Evolutionary conservation across 2,329 filamentous ascomycete genomes (phyloP).

Genomic region (Fusarium abutilonis): DNA sequence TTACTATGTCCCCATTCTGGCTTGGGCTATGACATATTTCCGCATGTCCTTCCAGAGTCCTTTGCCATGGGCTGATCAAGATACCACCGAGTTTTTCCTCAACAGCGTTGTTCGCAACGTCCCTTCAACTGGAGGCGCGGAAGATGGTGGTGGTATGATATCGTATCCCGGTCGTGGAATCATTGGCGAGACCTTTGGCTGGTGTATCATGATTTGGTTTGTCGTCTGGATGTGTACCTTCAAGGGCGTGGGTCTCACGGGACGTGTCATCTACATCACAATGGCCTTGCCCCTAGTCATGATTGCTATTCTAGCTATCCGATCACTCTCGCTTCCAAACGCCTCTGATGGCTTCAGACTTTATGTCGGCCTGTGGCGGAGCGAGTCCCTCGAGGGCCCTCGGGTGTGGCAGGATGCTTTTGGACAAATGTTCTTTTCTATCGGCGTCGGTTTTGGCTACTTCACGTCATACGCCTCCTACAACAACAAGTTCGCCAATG

Average conservation of each 20-base stretch:
- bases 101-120: conserved; percentile 51
- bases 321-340: conserved; percentile 61
- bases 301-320: conserved; percentile 61
- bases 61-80: conserved; percentile 57
- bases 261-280: conserved; percentile 65
- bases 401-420: conserved; percentile 62
- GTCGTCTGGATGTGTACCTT: conserved; percentile 67
- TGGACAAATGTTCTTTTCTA: conserved; percentile 56
- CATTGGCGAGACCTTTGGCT: conserved; percentile 63
- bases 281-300: conserved; percentile 66
- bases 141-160: conserved; percentile 15
- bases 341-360: conserved; percentile 60
- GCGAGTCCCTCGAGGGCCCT: conserved; percentile 51
- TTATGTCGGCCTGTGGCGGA: conserved; percentile 52
- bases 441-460: conserved; percentile 64
- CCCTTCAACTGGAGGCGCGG: neutral
- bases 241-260: conserved; percentile 63
- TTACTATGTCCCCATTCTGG: conserved; percentile 65
- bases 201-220: conserved; percentile 66
- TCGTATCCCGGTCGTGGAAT: conserved; percentile 55
- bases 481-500: conserved; percentile 62
- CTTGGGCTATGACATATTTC: conserved; percentile 67
- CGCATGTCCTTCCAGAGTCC: conserved; percentile 62
- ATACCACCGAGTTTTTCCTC: neutral
- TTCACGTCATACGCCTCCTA: conserved; percentile 66